phyloP scores from a whole-genome alignment of 2,329 filamentous ascomycete species.

The Rasamsonia emersonii region DNA sequence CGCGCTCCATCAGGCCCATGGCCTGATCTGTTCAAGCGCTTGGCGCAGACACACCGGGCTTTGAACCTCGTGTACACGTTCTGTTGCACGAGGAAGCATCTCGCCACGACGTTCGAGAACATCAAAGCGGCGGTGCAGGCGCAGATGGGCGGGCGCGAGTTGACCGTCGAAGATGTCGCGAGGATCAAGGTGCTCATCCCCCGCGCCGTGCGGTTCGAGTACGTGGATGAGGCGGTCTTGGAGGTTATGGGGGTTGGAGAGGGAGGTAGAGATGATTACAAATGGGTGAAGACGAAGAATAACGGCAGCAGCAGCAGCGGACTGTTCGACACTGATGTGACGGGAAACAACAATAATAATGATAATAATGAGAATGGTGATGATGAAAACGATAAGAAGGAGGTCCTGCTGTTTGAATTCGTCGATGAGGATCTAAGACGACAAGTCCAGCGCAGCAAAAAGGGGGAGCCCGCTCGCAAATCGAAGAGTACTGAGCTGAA shows the following conservation, averaged over 20 bases:
- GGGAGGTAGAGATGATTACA: constrained; percentile 33
- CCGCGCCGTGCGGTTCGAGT: constrained; percentile 69
- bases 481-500: constrained; percentile 71
- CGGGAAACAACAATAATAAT: constrained; percentile 6
- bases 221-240: constrained; percentile 75
- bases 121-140: constrained; percentile 77
- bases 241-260: constrained; percentile 69
- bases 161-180: constrained; percentile 72
- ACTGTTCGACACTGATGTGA: neutral
- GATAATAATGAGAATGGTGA: constrained; percentile 18
- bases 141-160: constrained; percentile 58
- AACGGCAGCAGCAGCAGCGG: neutral
- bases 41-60: constrained; percentile 71
- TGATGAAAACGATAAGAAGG: constrained; percentile 33
- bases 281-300: constrained; percentile 8
- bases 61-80: constrained; percentile 93
- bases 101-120: constrained; percentile 85
- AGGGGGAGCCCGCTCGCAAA: constrained; percentile 62
- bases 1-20: constrained; percentile 47
- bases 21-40: constrained; percentile 63
- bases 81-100: constrained; percentile 83
- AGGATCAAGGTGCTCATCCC: constrained; percentile 71
- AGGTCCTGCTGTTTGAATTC: constrained; percentile 86
- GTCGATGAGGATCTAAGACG: constrained; percentile 83
- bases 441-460: constrained; percentile 63